Conservation (phyloP, 2,329 filamentous ascomycete genomes). For the Chaetomiaceae sp. region DNA sequence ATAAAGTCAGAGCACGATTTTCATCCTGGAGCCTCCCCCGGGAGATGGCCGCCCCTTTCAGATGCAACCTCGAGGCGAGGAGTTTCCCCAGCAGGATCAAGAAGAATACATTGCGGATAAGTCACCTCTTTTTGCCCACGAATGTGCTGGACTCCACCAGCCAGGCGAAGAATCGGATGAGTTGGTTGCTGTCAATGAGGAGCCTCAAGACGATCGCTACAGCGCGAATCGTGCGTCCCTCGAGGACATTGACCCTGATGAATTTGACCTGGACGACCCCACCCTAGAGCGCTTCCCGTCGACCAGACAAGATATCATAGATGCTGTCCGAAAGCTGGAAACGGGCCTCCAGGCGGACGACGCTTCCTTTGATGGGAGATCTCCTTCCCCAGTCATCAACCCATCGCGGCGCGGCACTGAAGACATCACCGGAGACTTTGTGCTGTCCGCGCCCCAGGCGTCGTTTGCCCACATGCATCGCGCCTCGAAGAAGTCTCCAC, state of each 20-base stretch:
- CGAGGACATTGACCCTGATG: conserved; percentile 21
- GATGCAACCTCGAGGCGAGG: background rate
- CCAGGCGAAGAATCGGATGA: conserved; percentile 7
- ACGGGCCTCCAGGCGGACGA: conserved; percentile 38
- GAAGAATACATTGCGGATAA: conserved; percentile 20
- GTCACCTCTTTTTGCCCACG: conserved; percentile 43
- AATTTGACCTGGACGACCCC: conserved; percentile 40
- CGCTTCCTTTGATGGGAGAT: conserved; percentile 31
- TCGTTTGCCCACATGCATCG: conserved; percentile 26
- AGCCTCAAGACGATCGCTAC: background rate
- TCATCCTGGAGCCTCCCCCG: conserved; percentile 12
- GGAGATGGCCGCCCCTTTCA: conserved; percentile 12
- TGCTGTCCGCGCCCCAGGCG: conserved; percentile 26
- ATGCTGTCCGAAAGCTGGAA: conserved; percentile 41
- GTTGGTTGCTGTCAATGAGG: conserved; percentile 27
- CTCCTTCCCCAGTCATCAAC: conserved; percentile 32
- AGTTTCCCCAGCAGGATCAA: conserved; percentile 18
- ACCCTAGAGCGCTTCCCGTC: conserved; percentile 45
- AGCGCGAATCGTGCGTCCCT: too few species aligned
- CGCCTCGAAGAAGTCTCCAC: conserved; percentile 24
- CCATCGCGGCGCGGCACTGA: conserved; percentile 30
- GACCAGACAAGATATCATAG: conserved; percentile 38
- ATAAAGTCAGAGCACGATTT: conserved; percentile 4
- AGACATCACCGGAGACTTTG: conserved; percentile 34
- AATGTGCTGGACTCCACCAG: conserved; percentile 38